Percentiles rank a stretch among this genome's conserved stretches.
These are phyloP conservation scores for Massarina eburnea DNA, from an alignment of 2,329 filamentous ascomycete species.

Conservation along the genomic window DNA sequence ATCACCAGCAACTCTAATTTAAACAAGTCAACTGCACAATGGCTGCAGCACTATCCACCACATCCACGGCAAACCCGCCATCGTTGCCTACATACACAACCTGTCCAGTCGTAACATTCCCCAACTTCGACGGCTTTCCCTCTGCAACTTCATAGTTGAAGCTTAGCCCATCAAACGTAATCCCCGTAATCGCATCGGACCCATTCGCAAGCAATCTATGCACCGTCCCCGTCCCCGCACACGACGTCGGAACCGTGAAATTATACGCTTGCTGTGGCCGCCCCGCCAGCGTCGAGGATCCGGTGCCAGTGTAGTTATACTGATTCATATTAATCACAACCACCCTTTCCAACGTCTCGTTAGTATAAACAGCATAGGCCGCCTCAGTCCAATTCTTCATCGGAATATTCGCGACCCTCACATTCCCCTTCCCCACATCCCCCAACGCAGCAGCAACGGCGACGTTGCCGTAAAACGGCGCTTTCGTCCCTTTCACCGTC, in stretches of 20 bases:
- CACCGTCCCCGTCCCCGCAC: conserved; percentile 38
- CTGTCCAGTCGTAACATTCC: conserved; percentile 53
- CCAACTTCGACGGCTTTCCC: conserved; percentile 56
- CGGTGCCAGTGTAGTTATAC: conserved; percentile 59
- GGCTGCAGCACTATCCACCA: conserved; percentile 14
- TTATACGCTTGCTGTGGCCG: conserved; percentile 45
- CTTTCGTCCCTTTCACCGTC: conserved; percentile 58
- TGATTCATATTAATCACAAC: conserved; percentile 60
- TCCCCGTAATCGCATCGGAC: conserved; percentile 63
- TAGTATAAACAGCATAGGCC: conserved; percentile 59
- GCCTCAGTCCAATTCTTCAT: conserved; percentile 47
- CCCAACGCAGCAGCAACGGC: conserved; percentile 60
- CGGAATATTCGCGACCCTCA: conserved; percentile 54
- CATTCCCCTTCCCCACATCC: conserved; percentile 36
- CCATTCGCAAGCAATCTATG: conserved; percentile 62
- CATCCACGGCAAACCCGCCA: conserved; percentile 8
- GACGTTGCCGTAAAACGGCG: conserved; percentile 66
- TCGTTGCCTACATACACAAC: conserved; percentile 8
- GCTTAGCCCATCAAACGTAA: conserved; percentile 63
- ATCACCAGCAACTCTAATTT: background rate
- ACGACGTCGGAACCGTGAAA: conserved; percentile 43
- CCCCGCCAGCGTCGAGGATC: conserved; percentile 10
- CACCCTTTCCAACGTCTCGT: conserved; percentile 49
- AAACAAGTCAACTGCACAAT: conserved; percentile 14
- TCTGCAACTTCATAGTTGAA: conserved; percentile 62